A percentile compares a stretch with the other conserved stretches of the same genome.
Evolutionary conservation across 2,329 filamentous ascomycete genomes (phyloP).

Genomic region (Cladosporium sp.): DNA sequence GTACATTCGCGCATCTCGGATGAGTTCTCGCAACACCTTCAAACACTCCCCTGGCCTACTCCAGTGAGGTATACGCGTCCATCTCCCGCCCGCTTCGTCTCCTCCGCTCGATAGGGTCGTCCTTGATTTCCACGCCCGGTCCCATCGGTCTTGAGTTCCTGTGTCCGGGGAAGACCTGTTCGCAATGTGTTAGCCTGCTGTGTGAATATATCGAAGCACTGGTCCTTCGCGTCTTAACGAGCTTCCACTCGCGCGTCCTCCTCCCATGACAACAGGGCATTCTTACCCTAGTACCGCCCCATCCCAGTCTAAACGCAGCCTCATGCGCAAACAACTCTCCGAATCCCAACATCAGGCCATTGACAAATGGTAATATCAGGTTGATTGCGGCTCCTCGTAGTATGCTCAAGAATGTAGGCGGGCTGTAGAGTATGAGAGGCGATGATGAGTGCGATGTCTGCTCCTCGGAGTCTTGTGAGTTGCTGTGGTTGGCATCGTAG

Average conservation of each 20-base stretch:
- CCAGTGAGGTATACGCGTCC: constrained; percentile 67
- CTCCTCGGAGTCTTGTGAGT: constrained; percentile 53
- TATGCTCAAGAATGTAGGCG: constrained; percentile 83
- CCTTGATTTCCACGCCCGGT: constrained; percentile 77
- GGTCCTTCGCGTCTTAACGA: neutral
- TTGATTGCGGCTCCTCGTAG: constrained; percentile 91
- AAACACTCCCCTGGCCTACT: constrained; percentile 46
- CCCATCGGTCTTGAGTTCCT: constrained; percentile 68
- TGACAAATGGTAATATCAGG: constrained; percentile 90
- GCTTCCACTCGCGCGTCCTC: neutral
- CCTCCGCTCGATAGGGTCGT: constrained; percentile 61
- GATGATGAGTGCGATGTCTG: constrained; percentile 64
- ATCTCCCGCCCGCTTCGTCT: constrained; percentile 56
- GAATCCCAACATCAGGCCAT: constrained; percentile 97
- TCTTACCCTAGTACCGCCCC: constrained; percentile 84
- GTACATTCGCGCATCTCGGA: neutral
- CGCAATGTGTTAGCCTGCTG: constrained; percentile 8
- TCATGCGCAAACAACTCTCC: constrained; percentile 97
- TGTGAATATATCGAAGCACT: neutral
- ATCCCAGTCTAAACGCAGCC: constrained; percentile 87
- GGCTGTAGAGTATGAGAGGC: constrained; percentile 81
- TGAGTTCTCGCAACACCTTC: neutral
- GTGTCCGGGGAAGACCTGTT: constrained; percentile 59
- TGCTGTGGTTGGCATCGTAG: constrained; percentile 61
- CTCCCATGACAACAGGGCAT: neutral